A percentile compares a stretch with the other conserved stretches of the same genome.
Evolutionary conservation across 2,329 filamentous ascomycete species (phyloP).

Genomic region (Ophiocordyceps polyrhachis-furcata): DNA sequence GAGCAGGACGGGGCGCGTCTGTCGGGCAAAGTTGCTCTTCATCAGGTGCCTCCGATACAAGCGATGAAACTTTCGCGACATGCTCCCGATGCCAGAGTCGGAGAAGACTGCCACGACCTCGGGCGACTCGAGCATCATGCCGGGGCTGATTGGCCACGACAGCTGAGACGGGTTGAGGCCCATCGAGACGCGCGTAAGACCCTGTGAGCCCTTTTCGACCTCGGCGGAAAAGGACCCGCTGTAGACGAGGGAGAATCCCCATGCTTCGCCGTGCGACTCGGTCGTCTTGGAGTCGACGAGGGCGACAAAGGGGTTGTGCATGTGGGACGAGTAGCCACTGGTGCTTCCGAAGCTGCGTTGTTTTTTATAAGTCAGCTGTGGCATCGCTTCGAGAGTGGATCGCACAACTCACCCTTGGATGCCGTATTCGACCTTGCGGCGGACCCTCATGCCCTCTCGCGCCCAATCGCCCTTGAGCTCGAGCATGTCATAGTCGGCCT

Average conservation of each 20-base stretch:
- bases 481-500: slow-evolving; percentile 41
- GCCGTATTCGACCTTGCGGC: slow-evolving; percentile 37
- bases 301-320: slow-evolving; percentile 46
- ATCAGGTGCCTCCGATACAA: slow-evolving; percentile 44
- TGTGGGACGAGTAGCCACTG: slow-evolving; percentile 42
- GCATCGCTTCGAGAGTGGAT: background rate
- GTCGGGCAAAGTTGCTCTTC: slow-evolving; percentile 31
- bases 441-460: slow-evolving; percentile 34
- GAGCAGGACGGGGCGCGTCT: slow-evolving; percentile 34
- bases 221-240: slow-evolving; percentile 42
- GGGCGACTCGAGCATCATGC: slow-evolving; percentile 38
- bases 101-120: slow-evolving; percentile 47
- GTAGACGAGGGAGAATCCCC: slow-evolving; percentile 47
- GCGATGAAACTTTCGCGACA: slow-evolving; percentile 42
- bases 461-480: slow-evolving; percentile 45
- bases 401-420: slow-evolving; percentile 24
- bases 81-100: slow-evolving; percentile 35
- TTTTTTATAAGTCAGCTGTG: background rate
- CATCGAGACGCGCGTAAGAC: slow-evolving; percentile 38
- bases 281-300: slow-evolving; percentile 37
- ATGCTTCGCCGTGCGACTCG: slow-evolving; percentile 40
- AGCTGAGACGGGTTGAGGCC: slow-evolving; percentile 43
- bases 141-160: slow-evolving; percentile 35
- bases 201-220: slow-evolving; percentile 44
- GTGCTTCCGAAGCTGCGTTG: slow-evolving; percentile 35